Conservation (phyloP, 1,284 basidiomycete genomes). For the Chalciporus piperatoides region DNA sequence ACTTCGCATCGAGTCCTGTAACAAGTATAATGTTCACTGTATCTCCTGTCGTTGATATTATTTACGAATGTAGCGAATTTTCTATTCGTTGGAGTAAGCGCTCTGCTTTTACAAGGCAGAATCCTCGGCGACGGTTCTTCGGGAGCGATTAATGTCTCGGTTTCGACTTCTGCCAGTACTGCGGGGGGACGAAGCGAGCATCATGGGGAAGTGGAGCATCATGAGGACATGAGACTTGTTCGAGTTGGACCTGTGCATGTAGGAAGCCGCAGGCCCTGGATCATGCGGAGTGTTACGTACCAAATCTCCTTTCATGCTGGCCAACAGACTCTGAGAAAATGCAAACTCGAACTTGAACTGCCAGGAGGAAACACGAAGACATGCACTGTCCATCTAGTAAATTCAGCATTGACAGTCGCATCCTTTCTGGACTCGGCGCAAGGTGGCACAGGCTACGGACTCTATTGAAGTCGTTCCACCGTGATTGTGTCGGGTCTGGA, state of each 20-base stretch:
- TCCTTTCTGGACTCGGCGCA: not conserved
- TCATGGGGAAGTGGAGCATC: conserved; percentile 1
- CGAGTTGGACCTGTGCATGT: too few relatives aligned
- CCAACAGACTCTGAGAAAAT: too few relatives aligned
- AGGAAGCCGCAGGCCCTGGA: conserved; percentile 6
- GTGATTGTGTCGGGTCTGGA: not conserved
- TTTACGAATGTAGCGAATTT: conserved; percentile 14
- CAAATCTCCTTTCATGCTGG: not conserved
- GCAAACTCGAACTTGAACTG: too few relatives aligned
- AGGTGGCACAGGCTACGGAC: not conserved
- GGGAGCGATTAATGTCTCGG: conserved; percentile 10
- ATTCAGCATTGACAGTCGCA: too few relatives aligned
- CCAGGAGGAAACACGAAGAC: too few relatives aligned
- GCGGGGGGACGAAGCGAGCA: conserved; percentile 9
- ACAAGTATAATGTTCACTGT: conserved; percentile 21
- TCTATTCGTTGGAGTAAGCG: not conserved
- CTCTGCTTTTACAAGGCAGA: not conserved
- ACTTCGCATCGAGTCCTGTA: conserved; percentile 20
- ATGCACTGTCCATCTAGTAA: too few relatives aligned
- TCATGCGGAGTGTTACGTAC: conserved; percentile 5
- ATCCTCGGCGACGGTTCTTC: not conserved
- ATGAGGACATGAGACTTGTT: not conserved
- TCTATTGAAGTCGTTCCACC: conserved; percentile 35
- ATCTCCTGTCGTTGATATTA: conserved; percentile 23
- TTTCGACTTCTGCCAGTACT: conserved; percentile 4